Conservation (phyloP, 1,284 basidiomycete genomes). For the Ustilago bromivora region DNA sequence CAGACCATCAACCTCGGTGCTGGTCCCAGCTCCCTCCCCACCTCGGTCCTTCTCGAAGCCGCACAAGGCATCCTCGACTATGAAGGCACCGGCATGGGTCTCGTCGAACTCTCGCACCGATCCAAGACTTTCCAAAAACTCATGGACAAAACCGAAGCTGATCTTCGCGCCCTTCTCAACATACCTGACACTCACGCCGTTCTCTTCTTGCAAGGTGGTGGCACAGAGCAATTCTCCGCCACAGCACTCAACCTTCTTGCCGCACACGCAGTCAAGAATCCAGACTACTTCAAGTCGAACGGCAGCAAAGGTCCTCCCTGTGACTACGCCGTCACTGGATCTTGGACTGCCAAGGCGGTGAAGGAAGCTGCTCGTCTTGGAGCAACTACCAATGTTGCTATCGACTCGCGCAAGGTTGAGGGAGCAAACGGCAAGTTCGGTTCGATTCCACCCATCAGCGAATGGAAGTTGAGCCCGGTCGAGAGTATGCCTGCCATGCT, state of each 20-base stretch:
- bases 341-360: slow-evolving; percentile 65
- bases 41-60: slow-evolving; percentile 64
- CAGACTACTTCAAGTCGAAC: slow-evolving; percentile 53
- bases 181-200: slow-evolving; percentile 65
- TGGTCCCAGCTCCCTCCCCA: slow-evolving; percentile 66
- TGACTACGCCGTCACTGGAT: slow-evolving; percentile 67
- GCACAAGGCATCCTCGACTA: slow-evolving; percentile 66
- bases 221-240: slow-evolving; percentile 68
- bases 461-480: slow-evolving; percentile 79
- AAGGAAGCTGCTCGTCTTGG: slow-evolving; percentile 65
- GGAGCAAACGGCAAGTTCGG: slow-evolving; percentile 74
- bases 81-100: slow-evolving; percentile 64
- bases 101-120: slow-evolving; percentile 68
- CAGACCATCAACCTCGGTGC: slow-evolving; percentile 68
- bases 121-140: slow-evolving; percentile 64
- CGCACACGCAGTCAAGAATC: slow-evolving; percentile 60
- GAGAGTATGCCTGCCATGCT: slow-evolving; percentile 82
- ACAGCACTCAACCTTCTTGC: slow-evolving; percentile 67
- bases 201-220: slow-evolving; percentile 67
- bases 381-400: slow-evolving; percentile 52
- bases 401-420: slow-evolving; percentile 55
- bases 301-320: slow-evolving; percentile 56
- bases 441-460: slow-evolving; percentile 79
- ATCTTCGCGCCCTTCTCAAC: slow-evolving; percentile 59
- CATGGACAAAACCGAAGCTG: slow-evolving; percentile 63